Evolutionary conservation across 2,329 filamentous ascomycete genomes (phyloP).

Genomic region (Colletotrichum filicis): DNA sequence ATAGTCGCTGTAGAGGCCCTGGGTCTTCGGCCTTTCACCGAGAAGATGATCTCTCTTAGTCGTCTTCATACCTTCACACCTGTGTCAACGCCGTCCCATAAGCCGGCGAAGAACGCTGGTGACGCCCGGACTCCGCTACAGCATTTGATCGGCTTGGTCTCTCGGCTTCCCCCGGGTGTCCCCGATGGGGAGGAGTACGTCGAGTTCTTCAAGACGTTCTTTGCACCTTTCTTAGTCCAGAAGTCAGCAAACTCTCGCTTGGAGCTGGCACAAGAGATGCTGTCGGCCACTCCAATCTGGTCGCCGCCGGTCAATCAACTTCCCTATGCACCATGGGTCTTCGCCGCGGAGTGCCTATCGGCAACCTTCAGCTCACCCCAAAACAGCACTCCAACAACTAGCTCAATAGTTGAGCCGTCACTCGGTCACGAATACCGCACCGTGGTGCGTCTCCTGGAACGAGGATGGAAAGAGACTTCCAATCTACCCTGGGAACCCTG

Average conservation of each 20-base stretch:
- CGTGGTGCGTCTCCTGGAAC: slow-evolving; percentile 73
- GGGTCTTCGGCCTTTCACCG: slow-evolving; percentile 71
- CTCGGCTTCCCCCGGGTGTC: slow-evolving; percentile 58
- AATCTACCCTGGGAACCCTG: slow-evolving; percentile 59
- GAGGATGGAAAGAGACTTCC: slow-evolving; percentile 64
- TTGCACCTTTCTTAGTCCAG: slow-evolving; percentile 69
- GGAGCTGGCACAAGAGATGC: slow-evolving; percentile 62
- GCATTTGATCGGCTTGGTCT: slow-evolving; percentile 73
- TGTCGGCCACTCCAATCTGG: slow-evolving; percentile 54
- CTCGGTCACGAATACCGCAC: slow-evolving; percentile 77
- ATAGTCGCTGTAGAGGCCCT: slow-evolving; percentile 61
- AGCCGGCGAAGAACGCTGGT: slow-evolving; percentile 61
- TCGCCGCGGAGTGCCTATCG: slow-evolving; percentile 52
- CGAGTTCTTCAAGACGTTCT: slow-evolving; percentile 59
- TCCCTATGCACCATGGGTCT: slow-evolving; percentile 62
- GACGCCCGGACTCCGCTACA: slow-evolving; percentile 70
- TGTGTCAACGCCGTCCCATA: slow-evolving; percentile 73
- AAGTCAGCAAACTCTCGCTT: slow-evolving; percentile 56
- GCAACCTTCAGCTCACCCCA: slow-evolving; percentile 47
- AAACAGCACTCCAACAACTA: slow-evolving; percentile 49
- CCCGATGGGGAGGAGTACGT: slow-evolving; percentile 58
- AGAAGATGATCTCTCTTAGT: slow-evolving; percentile 65
- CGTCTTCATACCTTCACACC: slow-evolving; percentile 69
- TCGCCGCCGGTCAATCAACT: slow-evolving; percentile 52
- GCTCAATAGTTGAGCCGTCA: slow-evolving; percentile 55